Evolutionary conservation across 2,329 filamentous ascomycete genomes (phyloP), one percentile per base, ranked within the genome.

Genomic region (Aureobasidium melanogenum): DNA sequence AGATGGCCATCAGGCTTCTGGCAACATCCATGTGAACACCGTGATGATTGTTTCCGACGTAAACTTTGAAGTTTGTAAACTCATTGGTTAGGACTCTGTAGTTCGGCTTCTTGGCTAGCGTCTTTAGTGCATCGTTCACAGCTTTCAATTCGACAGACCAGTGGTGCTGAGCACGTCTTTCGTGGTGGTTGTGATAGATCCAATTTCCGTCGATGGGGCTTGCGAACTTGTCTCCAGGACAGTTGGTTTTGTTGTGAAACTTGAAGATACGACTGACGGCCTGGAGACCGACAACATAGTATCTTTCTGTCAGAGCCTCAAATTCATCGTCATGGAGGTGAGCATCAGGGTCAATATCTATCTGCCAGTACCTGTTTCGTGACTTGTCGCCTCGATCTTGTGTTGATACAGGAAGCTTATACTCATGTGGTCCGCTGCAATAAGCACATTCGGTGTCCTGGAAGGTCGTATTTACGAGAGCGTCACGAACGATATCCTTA

Each of bases 31-130:
- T 22, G 8, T 44, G 32, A 0, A 62, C 6, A 28, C 58, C 47
- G 4, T 6, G 26, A 12, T 19, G 26, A 15, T 41, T 51, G 15
- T 62, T 62, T 14, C 51, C 60, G 8, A 50, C 17, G 7, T 50
- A 36, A 2, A 58, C 46, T 10, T 47, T 38, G 34, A 62, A 47
- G n/a, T 38, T 47, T 43, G 47, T 44, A 7, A 32, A 54, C 15
- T 61, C 47, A 17, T 61, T 61, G 24, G 38, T 32, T 9, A 58
- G 28, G 44, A 58, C 44, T 19, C 55, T 34, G 43, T 48, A 57
- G 12, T 55, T 46, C 10, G 39, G 41, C 26, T 46, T 24, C 4
- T 9, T 24, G 15, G 19, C 26, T 15, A 57, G 41, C 3, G 36
- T n/a, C 19, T 24, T 46, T 3, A 57, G 17, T 3, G 54, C 54